Percentiles rank a stretch among this genome's conserved stretches.
Conservation (phyloP, 345 rosid genomes). For the Arabidopsis suecica region DNA sequence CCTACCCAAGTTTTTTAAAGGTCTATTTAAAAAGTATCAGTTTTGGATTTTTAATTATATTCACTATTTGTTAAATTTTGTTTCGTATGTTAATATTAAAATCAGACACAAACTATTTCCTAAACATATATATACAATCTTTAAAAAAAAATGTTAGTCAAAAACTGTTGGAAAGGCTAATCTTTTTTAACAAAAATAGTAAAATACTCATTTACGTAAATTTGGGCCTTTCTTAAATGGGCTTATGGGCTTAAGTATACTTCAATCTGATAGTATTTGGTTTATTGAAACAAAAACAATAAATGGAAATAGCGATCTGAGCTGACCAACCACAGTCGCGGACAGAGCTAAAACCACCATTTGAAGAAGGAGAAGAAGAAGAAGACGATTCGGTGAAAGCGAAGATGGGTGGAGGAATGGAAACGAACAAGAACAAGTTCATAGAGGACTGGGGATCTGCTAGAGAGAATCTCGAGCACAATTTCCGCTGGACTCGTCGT, state of each 20-base stretch:
- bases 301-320: conserved; percentile 3
- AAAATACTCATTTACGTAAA: neutral
- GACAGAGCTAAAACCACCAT: conserved; percentile 19
- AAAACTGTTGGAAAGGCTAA: too few relatives aligned
- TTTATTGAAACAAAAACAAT: neutral
- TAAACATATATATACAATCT: too few relatives aligned
- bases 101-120: neutral
- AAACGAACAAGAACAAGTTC: conserved; percentile 83
- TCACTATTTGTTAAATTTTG: neutral
- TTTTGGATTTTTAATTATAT: too few relatives aligned
- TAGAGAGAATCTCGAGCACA: conserved; percentile 89
- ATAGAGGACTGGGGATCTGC: conserved; percentile 89
- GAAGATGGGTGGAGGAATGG: conserved; percentile 97
- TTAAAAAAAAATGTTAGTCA: too few relatives aligned
- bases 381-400: conserved; percentile 29
- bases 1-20: neutral
- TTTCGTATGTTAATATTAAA: too few relatives aligned
- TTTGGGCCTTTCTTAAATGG: neutral
- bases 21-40: neutral
- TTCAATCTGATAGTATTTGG: neutral
- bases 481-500: conserved; percentile 96
- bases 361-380: neutral
- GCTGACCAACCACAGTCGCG: conserved; percentile 13
- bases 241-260: neutral
- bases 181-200: too few relatives aligned